Evolutionary conservation across 208 protist species (phyloP), one percentile per base, ranked within the genome.

Genomic region (Crithidia sp.): DNA sequence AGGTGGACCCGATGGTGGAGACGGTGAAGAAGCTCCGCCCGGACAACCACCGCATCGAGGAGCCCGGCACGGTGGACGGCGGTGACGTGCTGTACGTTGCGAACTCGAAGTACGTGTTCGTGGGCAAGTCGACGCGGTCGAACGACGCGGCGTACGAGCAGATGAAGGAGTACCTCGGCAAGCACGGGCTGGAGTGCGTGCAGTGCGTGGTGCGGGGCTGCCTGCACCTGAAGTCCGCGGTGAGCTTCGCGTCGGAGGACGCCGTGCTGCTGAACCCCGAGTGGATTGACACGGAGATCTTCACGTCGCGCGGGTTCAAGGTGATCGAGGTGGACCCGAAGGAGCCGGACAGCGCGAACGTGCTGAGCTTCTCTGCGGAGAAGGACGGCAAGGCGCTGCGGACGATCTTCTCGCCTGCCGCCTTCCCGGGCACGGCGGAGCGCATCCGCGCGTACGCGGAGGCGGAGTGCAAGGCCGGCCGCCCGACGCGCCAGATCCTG

Each of bases 211-310:
- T 82, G 64, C 71, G 56, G 19, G 64, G 70, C 36, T 83, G 80
- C 45, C 76, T 88, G 59, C 83, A 88, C 77, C 68, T 83, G 47
- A 88, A 85, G 71, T 84, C 67, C 37, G 83, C 74, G 36, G 80
- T 69, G 53, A 82, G 57, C 65, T 80, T 81, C 65, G 52, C 71
- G 50, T 71, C 64, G 16, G 80, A 82, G 47, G 57, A 72, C 49
- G 78, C 80, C 17, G 70, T 88, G 37, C 77, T 85, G 71, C 37
- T 88, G 28, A 76, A 79, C 77, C 68, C 76, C 37, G 52, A 72
- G 60, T 70, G 65, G 74, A 73, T 83, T 47, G 77, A 79, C 55
- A 40, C 80, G n/a, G 59, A 4, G n/a, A 77, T 79, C 63, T 88
- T 88, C 74, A 83, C 80, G 19, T 73, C 71, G 7, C 75, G 79